Evolutionary conservation across 1,139 yeast species (phyloP), one percentile per base, ranked within the genome.

Genomic region (Saccharomyces hybrid): DNA sequence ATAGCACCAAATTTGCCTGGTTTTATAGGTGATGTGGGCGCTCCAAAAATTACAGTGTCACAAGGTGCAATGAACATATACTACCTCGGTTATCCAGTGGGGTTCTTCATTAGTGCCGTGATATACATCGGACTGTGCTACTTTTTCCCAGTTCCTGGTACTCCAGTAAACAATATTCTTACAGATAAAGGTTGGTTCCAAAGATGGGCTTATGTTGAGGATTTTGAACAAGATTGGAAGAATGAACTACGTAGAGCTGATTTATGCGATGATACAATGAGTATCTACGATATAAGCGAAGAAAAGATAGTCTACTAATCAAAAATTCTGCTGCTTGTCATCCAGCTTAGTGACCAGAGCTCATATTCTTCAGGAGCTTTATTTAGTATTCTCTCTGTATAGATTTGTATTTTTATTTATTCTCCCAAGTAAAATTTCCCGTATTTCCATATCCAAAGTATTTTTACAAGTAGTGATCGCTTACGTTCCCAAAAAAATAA

Each of bases 1-100:
- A 84, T 88, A 57, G 73, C 84, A 49, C 95, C 95, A 52, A 88
- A 88, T 66, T 85, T 88, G 65, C 88, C 86, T 31, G 96, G 96
- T 0, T 88, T 88, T 65, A 91, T 87, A 14, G 96, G 96, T 58
- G 89, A 86, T 1, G 79, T 83, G 26, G 88, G 83, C 29, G 79
- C 78, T 47, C 67, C 67, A 29, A 64, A 64, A 19, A 46, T 51
- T 48, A 62, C 61, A 3, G 95, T 89, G 6, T 95, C 96, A 21
- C 72, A 75, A 54, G 96, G 93, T 42, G 96, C 96, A 3, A 79
- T 82, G 54, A 75, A 81, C 57, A 81, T 88, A 48, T 89, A 86
- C 75, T 74, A 84, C 58, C 71, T 88, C 60, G 84, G 84, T 69
- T 89, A 84, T 74, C 82, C 88, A 61, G 78, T 84, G 60, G 96